These are phyloP conservation scores for Ciborinia camelliae DNA, from an alignment of 2,329 filamentous ascomycete species.

Conservation along the genomic window DNA sequence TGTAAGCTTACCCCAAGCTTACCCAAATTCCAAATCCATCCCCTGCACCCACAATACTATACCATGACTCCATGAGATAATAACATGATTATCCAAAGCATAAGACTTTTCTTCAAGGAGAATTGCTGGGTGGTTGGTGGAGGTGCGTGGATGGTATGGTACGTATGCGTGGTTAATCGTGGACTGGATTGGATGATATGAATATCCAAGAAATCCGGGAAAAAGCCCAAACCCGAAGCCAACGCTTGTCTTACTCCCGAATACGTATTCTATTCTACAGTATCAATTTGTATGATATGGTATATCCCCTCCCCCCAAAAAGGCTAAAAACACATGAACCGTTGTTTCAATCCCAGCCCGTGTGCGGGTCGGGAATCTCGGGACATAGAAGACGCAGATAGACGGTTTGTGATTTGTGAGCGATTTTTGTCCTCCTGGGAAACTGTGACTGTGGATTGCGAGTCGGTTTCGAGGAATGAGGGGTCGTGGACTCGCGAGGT, in stretches of 20 bases:
- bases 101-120: not conserved
- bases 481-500: no score
- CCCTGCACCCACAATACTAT: not conserved
- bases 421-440: not conserved
- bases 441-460: not conserved
- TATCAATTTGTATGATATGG: no score
- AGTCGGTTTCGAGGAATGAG: no score
- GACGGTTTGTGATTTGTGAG: constrained; percentile 15
- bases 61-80: not conserved
- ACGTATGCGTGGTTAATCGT: no score
- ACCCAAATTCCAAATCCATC: not conserved
- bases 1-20: constrained; percentile 1
- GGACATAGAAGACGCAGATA: not conserved
- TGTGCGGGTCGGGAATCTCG: constrained; percentile 10
- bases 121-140: not conserved
- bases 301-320: no score
- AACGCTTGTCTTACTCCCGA: not conserved
- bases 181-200: no score
- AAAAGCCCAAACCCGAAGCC: not conserved
- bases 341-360: constrained; percentile 12
- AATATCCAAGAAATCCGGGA: no score
- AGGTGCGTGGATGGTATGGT: no score
- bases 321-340: not conserved
- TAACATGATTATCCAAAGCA: no score
- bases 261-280: not conserved